Percentiles rank a stretch among this genome's conserved stretches.
These are phyloP conservation scores for Avena insularis DNA, from an alignment of 176 grass and related monocot species.

Conservation along the genomic window DNA sequence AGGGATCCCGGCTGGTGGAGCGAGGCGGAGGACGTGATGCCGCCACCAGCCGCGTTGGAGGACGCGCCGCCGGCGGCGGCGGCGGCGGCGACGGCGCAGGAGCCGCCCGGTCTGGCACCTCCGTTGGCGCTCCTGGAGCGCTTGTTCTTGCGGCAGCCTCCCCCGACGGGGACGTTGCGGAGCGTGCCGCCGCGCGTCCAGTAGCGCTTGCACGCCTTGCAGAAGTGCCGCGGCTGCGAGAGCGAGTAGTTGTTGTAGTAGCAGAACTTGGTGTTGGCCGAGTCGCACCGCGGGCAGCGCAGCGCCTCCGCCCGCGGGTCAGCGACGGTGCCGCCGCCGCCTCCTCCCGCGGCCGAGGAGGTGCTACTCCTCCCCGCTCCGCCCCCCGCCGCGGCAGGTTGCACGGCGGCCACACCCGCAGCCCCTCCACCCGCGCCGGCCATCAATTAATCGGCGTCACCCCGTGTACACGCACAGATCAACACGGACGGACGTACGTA, in stretches of 20 bases:
- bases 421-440: constrained; percentile 61
- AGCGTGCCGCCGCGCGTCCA: constrained; percentile 98
- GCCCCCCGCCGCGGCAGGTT: constrained; percentile 5
- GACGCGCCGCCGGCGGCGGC: neutral
- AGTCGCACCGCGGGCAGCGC: constrained; percentile 88
- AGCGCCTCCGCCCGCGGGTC: constrained; percentile 60
- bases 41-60: neutral
- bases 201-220: constrained; percentile 99
- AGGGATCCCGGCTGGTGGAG: constrained; percentile 31
- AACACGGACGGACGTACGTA: neutral
- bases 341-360: constrained; percentile 1
- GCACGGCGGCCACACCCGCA: constrained; percentile 38
- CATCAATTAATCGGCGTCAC: neutral
- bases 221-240: constrained; percentile 97
- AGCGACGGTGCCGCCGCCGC: constrained; percentile 13
- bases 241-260: constrained; percentile 99
- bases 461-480: neutral
- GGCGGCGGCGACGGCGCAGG: neutral
- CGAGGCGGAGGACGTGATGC: constrained; percentile 19
- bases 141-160: constrained; percentile 97
- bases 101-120: constrained; percentile 8
- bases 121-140: constrained; percentile 53
- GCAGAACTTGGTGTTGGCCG: constrained; percentile 99
- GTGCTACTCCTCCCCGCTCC: constrained; percentile 27
- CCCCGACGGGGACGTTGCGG: constrained; percentile 94